A percentile compares a stretch with the other conserved stretches of the same genome.
Conservation (phyloP, 2,329 filamentous ascomycete genomes). For the Penicillium sp. region DNA sequence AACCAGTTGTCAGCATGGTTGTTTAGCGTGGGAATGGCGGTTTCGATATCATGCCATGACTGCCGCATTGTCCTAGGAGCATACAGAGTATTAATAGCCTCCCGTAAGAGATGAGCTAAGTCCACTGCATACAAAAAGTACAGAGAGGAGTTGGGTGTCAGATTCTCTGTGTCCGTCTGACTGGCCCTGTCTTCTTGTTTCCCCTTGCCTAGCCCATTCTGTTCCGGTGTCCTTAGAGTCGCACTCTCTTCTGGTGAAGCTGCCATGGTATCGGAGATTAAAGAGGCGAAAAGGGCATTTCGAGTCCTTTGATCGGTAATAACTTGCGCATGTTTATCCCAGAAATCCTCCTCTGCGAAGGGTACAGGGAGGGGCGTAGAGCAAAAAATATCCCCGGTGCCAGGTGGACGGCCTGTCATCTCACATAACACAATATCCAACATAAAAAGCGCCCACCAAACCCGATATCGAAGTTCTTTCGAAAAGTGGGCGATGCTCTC, state of each 20-base stretch:
- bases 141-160: conserved; percentile 39
- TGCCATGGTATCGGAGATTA: conserved; percentile 15
- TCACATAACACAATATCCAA: conserved; percentile 44
- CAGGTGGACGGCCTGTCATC: conserved; percentile 46
- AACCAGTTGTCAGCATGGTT: conserved; percentile 41
- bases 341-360: conserved; percentile 41
- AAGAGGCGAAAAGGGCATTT: conserved; percentile 26
- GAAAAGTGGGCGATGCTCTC: conserved; percentile 35
- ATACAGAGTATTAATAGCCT: conserved; percentile 41
- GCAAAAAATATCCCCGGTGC: conserved; percentile 40
- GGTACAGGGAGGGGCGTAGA: conserved; percentile 45
- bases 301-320: conserved; percentile 38
- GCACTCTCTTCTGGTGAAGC: conserved; percentile 1
- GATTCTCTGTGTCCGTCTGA: conserved; percentile 28
- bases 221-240: conserved; percentile 15
- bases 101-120: conserved; percentile 37
- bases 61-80: conserved; percentile 38
- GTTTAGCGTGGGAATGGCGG: conserved; percentile 36
- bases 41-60: conserved; percentile 40
- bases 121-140: conserved; percentile 44
- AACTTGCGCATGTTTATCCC: conserved; percentile 32
- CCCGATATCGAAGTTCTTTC: conserved; percentile 45
- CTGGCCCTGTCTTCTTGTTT: conserved; percentile 21
- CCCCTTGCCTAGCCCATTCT: conserved; percentile 7
- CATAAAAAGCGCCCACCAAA: conserved; percentile 48